Percentiles rank a stretch among this genome's conserved stretches.
Conservation (phyloP, 2,329 filamentous ascomycete species). For the Aspergillus sp. region DNA sequence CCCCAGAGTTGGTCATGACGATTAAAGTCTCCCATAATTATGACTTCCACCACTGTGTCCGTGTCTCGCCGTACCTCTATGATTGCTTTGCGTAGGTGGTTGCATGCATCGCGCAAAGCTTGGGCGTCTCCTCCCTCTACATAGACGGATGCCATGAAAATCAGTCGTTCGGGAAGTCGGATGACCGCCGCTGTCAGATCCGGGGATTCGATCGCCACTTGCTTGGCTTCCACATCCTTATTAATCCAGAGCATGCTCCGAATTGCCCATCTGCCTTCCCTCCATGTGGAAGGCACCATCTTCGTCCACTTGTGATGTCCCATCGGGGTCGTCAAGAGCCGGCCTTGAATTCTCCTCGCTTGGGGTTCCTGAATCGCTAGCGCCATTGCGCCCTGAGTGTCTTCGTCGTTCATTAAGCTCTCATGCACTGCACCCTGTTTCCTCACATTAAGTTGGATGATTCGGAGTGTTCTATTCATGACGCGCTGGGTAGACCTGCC, state of each 20-base stretch:
- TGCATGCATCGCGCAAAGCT: constrained; percentile 14
- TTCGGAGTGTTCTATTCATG: constrained; percentile 18
- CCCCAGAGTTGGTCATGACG: constrained; percentile 27
- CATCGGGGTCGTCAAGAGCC: constrained; percentile 20
- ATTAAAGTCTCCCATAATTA: constrained; percentile 26
- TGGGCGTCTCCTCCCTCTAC: constrained; percentile 16
- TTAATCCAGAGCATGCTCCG: constrained; percentile 27
- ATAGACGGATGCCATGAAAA: constrained; percentile 28
- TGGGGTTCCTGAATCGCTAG: constrained; percentile 19
- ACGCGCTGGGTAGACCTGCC: constrained; percentile 18
- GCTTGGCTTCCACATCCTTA: constrained; percentile 23
- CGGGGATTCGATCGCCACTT: constrained; percentile 21
- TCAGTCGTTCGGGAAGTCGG: constrained; percentile 18
- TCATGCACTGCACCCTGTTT: constrained; percentile 18
- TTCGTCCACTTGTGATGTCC: constrained; percentile 23
- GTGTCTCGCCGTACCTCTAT: constrained; percentile 15
- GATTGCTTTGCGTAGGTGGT: constrained; percentile 20
- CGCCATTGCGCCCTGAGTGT: constrained; percentile 7
- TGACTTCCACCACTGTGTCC: constrained; percentile 19
- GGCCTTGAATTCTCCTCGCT: constrained; percentile 16
- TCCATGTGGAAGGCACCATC: constrained; percentile 17
- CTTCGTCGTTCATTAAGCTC: constrained; percentile 19
- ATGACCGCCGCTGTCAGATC: constrained; percentile 24
- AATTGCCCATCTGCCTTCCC: constrained; percentile 15
- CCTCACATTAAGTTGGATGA: constrained; percentile 20